phyloP scores from a whole-genome alignment of 2,329 filamentous ascomycete genomes.

The Monilinia laxa region DNA sequence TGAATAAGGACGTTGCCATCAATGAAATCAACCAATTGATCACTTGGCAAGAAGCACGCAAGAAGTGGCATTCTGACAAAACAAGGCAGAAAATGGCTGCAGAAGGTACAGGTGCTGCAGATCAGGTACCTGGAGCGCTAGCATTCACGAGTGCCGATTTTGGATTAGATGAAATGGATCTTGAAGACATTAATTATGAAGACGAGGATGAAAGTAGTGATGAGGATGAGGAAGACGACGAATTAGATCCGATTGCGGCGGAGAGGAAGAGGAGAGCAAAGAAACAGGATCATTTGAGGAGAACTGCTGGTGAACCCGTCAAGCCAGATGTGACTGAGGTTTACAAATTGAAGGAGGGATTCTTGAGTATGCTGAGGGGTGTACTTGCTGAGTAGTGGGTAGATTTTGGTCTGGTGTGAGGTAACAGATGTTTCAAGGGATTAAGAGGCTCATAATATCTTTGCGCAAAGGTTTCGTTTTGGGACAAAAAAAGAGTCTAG shows the following conservation, averaged over 20 bases:
- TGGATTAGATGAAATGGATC: constrained; percentile 80
- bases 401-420: not conserved
- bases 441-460: not conserved
- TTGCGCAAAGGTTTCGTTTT: not conserved
- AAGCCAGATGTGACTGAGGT: constrained; percentile 81
- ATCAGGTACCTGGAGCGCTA: constrained; percentile 53
- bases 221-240: constrained; percentile 71
- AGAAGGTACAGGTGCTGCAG: constrained; percentile 57
- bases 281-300: constrained; percentile 75
- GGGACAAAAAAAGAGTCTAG: not conserved
- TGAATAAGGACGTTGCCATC: constrained; percentile 72
- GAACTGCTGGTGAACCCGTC: constrained; percentile 77
- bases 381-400: constrained; percentile 70
- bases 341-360: constrained; percentile 74
- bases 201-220: constrained; percentile 61
- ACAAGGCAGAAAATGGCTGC: constrained; percentile 98
- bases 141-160: constrained; percentile 81
- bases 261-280: constrained; percentile 77
- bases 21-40: constrained; percentile 83
- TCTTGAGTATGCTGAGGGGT: constrained; percentile 76
- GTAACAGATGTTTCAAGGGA: not conserved
- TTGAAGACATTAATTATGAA: constrained; percentile 81
- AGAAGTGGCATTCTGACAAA: constrained; percentile 98
- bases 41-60: constrained; percentile 89
- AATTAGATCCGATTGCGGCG: constrained; percentile 81